Evolutionary conservation across 2,329 filamentous ascomycete genomes (phyloP), one percentile per base, ranked within the genome.

Genomic region (Elsinoe arachidis): DNA sequence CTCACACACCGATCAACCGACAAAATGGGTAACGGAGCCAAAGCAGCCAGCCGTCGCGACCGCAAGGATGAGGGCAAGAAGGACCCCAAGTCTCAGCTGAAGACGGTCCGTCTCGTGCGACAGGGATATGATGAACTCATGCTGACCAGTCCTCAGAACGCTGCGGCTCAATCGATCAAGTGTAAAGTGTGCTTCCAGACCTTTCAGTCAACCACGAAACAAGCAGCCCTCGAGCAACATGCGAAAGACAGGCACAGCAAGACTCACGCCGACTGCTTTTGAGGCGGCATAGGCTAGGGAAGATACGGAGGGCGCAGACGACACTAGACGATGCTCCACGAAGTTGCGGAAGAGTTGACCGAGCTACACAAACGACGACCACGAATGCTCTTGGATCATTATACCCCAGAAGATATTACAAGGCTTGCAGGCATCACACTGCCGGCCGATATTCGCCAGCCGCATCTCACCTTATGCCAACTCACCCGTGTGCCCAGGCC

Each of bases 181-280:
- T 91, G 87, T 79, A 75, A 81, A 63, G 77, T 83, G 67, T 91
- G 87, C 85, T 87, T 84, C 74, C 81, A 85, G 65, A 87, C 86
- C 30, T 90, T 91, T 76, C 80, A 90, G 64, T 85, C 86, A 77
- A 91, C 87, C 35, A 86, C 85, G 60, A 85, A 86, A 68, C 82
- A 80, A 61, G 38, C 55, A 26, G 49, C 86, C 61, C 80, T 90
- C 61, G 80, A 79, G 60, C 82, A 87, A 67, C 87, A 91, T 71
- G 85, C 87, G 61, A 69, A 73, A 62, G 89, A 89, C 74, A 90
- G 89, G 78, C 87, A 91, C 76, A 84, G 74, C 76, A 88, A 89
- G 76, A 78, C 78, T 41, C 76, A 88, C 26, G 70, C 78, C 53
- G 85, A 88, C 41, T 90, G 87, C 74, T 91, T 91, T 43, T 46